Conservation (phyloP, 768 basidiomycete genomes). For the Russula dissimulans region DNA sequence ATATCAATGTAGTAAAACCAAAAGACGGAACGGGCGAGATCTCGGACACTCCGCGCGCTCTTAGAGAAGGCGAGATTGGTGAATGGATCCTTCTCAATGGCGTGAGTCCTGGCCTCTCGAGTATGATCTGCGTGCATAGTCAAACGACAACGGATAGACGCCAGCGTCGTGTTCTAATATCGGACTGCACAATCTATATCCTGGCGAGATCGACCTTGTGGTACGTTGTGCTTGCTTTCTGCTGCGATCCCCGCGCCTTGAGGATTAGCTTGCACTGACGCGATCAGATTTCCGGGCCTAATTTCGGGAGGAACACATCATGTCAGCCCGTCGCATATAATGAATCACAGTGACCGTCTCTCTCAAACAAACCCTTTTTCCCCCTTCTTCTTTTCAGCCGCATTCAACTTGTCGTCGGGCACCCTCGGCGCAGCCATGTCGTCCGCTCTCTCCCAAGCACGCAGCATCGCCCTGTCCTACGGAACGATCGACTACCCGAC, state of each 20-base stretch:
- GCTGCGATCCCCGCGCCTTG: neutral
- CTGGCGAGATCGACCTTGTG: conserved; percentile 81
- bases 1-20: too few species aligned
- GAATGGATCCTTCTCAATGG: conserved; percentile 92
- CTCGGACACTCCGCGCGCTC: conserved; percentile 48
- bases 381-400: conserved; percentile 36
- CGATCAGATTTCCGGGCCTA: conserved; percentile 71
- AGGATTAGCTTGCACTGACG: too few species aligned
- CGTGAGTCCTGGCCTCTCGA: conserved; percentile 33
- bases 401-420: conserved; percentile 83
- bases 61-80: conserved; percentile 67
- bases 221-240: conserved; percentile 32
- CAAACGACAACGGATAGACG: conserved; percentile 39
- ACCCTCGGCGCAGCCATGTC: conserved; percentile 89
- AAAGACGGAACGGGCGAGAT: conserved; percentile 61
- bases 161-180: conserved; percentile 91
- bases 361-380: neutral
- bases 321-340: conserved; percentile 33
- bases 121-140: neutral
- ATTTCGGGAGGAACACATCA: conserved; percentile 78
- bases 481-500: conserved; percentile 48
- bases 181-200: conserved; percentile 81
- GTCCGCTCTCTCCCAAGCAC: conserved; percentile 52
- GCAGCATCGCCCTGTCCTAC: conserved; percentile 84
- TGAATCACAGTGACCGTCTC: neutral